Conservation (phyloP, 2,329 filamentous ascomycete species). For the Aureobasidium pullulans region DNA sequence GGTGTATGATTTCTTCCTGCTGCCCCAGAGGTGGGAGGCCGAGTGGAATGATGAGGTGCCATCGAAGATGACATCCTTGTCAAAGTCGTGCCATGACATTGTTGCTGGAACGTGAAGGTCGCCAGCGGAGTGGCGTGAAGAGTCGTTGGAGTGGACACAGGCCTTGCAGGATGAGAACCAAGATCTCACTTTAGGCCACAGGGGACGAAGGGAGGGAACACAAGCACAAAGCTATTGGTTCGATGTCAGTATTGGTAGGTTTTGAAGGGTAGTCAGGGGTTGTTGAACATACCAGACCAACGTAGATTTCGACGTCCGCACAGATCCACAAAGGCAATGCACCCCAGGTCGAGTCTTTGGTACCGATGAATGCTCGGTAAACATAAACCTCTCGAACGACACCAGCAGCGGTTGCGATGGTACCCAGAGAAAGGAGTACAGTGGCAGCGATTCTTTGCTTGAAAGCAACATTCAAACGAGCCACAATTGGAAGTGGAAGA, state of each 20-base stretch:
- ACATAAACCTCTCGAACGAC: slow-evolving; percentile 37
- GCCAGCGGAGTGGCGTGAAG: neutral
- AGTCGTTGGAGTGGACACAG: neutral
- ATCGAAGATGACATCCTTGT: slow-evolving; percentile 9
- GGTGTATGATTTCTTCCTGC: neutral
- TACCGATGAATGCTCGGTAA: slow-evolving; percentile 33
- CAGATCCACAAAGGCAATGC: slow-evolving; percentile 40
- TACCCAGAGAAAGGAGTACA: slow-evolving; percentile 16
- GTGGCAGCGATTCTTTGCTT: slow-evolving; percentile 24
- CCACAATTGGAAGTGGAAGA: slow-evolving; percentile 37
- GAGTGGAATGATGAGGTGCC: slow-evolving; percentile 3
- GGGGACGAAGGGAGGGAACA: slow-evolving; percentile 29
- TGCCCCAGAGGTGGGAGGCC: neutral
- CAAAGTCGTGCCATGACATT: slow-evolving; percentile 8
- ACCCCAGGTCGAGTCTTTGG: slow-evolving; percentile 39
- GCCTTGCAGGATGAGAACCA: neutral
- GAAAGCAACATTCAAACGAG: slow-evolving; percentile 34
- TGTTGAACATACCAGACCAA: slow-evolving; percentile 34
- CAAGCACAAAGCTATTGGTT: slow-evolving; percentile 32
- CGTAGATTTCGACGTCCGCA: slow-evolving; percentile 39
- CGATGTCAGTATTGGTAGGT: slow-evolving; percentile 5
- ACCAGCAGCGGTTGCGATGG: slow-evolving; percentile 23
- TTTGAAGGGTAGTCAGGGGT: too few relatives aligned
- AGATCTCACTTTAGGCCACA: slow-evolving; percentile 14
- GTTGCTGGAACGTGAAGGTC: neutral